A percentile compares a stretch with the other conserved stretches of the same genome.
Conservation (phyloP, 108 stramenopile genomes). For the Nitzschia palea region DNA sequence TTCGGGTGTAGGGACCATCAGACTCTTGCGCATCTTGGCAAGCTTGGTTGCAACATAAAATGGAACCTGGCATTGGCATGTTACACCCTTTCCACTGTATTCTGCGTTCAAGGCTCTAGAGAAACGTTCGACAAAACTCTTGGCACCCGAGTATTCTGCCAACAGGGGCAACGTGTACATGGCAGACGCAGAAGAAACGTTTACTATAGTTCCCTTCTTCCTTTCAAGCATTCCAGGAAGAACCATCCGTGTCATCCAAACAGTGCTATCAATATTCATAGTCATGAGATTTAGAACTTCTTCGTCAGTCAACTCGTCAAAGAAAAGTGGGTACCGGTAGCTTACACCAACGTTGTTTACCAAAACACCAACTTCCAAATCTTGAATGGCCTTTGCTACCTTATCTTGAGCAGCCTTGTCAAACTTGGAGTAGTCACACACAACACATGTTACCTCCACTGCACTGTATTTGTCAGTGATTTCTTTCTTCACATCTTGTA, state of each 20-base stretch:
- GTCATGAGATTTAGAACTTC: conserved; percentile 72
- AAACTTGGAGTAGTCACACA: conserved; percentile 95
- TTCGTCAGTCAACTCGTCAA: conserved; percentile 89
- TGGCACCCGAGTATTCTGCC: conserved; percentile 95
- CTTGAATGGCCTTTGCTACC: conserved; percentile 66
- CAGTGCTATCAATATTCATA: conserved; percentile 96
- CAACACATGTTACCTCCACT: conserved; percentile 82
- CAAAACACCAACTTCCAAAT: conserved; percentile 91
- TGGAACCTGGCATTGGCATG: conserved; percentile 96
- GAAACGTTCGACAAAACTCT: conserved; percentile 95
- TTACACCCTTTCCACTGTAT: conserved; percentile 82
- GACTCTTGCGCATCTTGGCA: conserved; percentile 92
- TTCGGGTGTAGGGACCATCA: conserved; percentile 87
- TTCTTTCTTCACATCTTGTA: conserved; percentile 89
- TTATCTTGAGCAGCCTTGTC: conserved; percentile 74
- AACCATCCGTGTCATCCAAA: conserved; percentile 95
- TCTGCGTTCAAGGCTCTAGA: conserved; percentile 92
- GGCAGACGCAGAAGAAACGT: conserved; percentile 94
- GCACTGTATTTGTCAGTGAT: conserved; percentile 75
- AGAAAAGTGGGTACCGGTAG: conserved; percentile 96
- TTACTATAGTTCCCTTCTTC: conserved; percentile 93
- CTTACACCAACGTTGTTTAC: conserved; percentile 99
- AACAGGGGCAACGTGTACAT: conserved; percentile 91
- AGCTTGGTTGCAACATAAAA: conserved; percentile 98
- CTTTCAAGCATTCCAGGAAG: conserved; percentile 90